These are phyloP conservation scores for Malbranchea cinnamomea DNA, from an alignment of 2,329 filamentous ascomycete species.

Conservation along the genomic window DNA sequence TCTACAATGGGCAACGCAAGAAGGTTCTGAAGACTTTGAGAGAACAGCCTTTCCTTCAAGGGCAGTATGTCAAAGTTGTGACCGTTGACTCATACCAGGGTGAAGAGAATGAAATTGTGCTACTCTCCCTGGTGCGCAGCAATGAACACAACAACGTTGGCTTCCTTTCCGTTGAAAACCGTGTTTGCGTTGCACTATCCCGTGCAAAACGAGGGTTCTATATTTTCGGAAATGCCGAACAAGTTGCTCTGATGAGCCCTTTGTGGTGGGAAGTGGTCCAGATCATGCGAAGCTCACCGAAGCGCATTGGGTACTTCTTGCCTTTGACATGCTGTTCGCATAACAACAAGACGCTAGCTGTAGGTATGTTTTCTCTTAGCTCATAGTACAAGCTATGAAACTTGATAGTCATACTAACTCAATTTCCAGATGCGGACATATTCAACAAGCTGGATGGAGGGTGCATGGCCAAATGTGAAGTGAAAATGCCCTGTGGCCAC, in stretches of 20 bases:
- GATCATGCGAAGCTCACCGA: slow-evolving; percentile 22
- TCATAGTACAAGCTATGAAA: neutral
- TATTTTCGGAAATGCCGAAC: slow-evolving; percentile 61
- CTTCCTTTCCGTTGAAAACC: slow-evolving; percentile 54
- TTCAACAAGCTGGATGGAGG: slow-evolving; percentile 41
- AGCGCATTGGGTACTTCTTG: slow-evolving; percentile 35
- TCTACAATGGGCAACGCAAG: slow-evolving; percentile 73
- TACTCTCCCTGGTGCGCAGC: slow-evolving; percentile 68
- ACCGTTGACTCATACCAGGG: slow-evolving; percentile 87
- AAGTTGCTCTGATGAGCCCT: slow-evolving; percentile 31
- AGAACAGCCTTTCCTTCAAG: slow-evolving; percentile 29
- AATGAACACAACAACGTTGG: slow-evolving; percentile 46
- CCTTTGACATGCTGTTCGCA: slow-evolving; percentile 53
- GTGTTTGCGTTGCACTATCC: slow-evolving; percentile 48
- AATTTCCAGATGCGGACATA: slow-evolving; percentile 29
- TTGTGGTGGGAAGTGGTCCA: slow-evolving; percentile 39
- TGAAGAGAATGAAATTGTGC: slow-evolving; percentile 72
- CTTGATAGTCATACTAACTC: slow-evolving; percentile 3
- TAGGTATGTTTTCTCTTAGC: slow-evolving; percentile 17
- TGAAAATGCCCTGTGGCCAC: slow-evolving; percentile 36
- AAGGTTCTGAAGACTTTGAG: slow-evolving; percentile 38
- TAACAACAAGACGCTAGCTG: slow-evolving; percentile 35
- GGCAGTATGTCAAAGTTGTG: slow-evolving; percentile 44
- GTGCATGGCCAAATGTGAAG: slow-evolving; percentile 35
- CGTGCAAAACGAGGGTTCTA: slow-evolving; percentile 69